These are phyloP conservation scores for Lodderomyces oxycetoniae DNA, from an alignment of 1,139 yeast species.

Conservation along the genomic window DNA sequence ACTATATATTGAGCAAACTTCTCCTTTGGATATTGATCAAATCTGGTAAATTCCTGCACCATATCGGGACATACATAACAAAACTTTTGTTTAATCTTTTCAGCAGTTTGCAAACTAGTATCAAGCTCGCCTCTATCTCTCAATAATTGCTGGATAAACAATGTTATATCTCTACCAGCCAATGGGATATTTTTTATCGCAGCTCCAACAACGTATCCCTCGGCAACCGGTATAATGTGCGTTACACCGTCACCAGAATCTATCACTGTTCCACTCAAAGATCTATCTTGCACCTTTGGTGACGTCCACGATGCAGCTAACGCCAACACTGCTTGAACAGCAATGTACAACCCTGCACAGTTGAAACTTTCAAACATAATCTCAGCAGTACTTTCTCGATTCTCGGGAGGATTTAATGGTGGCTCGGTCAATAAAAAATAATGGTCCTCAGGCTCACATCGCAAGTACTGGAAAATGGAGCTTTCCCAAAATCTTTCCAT, in stretches of 20 bases:
- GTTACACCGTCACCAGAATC: conserved; percentile 98
- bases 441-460: conserved; percentile 99
- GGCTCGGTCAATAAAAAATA: conserved; percentile 95
- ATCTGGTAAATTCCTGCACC: conserved; percentile 91
- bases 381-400: conserved; percentile 96
- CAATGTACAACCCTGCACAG: conserved; percentile 96
- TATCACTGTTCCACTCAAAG: conserved; percentile 95
- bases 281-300: conserved; percentile 88
- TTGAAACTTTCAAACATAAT: conserved; percentile 98
- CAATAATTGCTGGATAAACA: conserved; percentile 84
- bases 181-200: conserved; percentile 96
- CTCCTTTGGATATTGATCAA: conserved; percentile 84
- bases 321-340: conserved; percentile 97
- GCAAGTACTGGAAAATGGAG: conserved; percentile 88
- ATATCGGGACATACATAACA: conserved; percentile 98
- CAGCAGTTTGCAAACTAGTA: conserved; percentile 92
- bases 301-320: conserved; percentile 99
- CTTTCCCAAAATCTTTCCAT: conserved; percentile 99
- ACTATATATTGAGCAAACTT: conserved; percentile 91
- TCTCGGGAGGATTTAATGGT: conserved; percentile 97
- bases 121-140: conserved; percentile 97
- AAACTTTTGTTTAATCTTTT: conserved; percentile 90
- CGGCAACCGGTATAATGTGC: conserved; percentile 98
- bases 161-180: conserved; percentile 97
- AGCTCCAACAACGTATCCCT: conserved; percentile 96